Evolutionary conservation across 176 grass and related monocot genomes (phyloP).

Genomic region (Hyparrhenia diplandra): DNA sequence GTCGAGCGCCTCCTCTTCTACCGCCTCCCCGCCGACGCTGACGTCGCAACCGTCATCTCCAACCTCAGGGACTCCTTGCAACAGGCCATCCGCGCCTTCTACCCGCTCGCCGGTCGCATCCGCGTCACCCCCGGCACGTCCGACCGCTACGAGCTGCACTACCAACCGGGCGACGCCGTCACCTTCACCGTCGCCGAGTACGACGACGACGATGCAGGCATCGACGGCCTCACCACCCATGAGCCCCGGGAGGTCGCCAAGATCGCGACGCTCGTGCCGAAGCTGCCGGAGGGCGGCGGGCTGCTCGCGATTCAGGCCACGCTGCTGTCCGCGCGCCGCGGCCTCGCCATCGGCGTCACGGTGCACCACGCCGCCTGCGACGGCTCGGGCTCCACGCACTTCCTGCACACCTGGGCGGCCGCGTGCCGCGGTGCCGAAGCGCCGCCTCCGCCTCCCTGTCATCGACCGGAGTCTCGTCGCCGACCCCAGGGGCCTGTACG

Average conservation of each 20-base stretch:
- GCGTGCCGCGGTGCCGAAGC: background rate
- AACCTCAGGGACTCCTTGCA: constrained; percentile 36
- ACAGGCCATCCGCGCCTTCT: constrained; percentile 17
- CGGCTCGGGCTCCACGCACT: constrained; percentile 39
- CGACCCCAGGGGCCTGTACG: constrained; percentile 25
- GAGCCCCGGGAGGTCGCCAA: constrained; percentile 21
- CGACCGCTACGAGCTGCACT: constrained; percentile 37
- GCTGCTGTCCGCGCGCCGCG: constrained; percentile 7
- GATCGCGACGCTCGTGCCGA: constrained; percentile 23
- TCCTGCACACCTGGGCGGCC: constrained; percentile 47
- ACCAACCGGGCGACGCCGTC: constrained; percentile 41
- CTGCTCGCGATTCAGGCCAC: constrained; percentile 44
- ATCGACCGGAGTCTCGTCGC: constrained; percentile 19
- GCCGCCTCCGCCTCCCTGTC: background rate
- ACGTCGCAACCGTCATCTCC: constrained; percentile 23
- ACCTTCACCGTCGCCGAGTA: constrained; percentile 55
- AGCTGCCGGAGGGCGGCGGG: background rate
- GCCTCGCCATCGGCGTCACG: constrained; percentile 42
- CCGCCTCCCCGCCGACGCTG: constrained; percentile 13
- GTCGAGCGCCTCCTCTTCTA: constrained; percentile 56
- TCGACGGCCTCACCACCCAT: constrained; percentile 9
- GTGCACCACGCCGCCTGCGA: constrained; percentile 52
- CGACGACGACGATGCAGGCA: background rate
- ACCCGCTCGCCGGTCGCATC: constrained; percentile 44
- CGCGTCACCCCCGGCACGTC: background rate